phyloP scores from a whole-genome alignment of 2,329 filamentous ascomycete genomes.

The Aspergillus arachidicola region DNA sequence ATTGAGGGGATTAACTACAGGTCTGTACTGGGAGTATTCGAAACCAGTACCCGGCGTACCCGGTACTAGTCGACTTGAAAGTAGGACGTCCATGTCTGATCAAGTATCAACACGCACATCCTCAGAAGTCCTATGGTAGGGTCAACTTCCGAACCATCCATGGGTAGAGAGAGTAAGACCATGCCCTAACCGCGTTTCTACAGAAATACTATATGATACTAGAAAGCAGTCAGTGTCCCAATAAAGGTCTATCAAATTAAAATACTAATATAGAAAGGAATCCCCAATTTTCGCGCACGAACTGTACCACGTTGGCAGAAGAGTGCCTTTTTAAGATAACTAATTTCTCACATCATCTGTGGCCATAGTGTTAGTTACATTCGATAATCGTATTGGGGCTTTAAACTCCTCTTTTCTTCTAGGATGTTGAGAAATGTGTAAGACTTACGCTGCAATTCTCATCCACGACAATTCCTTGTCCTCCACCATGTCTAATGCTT shows the following conservation, averaged over 20 bases:
- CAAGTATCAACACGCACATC: too few relatives aligned
- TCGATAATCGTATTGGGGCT: not conserved
- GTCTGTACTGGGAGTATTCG: too few relatives aligned
- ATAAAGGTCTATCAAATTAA: not conserved
- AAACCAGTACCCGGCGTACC: too few relatives aligned
- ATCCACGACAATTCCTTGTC: constrained; percentile 41
- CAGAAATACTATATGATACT: not conserved
- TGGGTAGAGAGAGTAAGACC: too few relatives aligned
- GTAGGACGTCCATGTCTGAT: too few relatives aligned
- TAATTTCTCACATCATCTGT: constrained; percentile 8
- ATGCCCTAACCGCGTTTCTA: not conserved
- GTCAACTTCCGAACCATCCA: too few relatives aligned
- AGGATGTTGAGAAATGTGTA: not conserved
- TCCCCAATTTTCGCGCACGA: not conserved
- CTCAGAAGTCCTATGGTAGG: too few relatives aligned
- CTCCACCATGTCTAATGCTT: constrained; percentile 38
- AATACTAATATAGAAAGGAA: not conserved
- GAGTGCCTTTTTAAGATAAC: not conserved
- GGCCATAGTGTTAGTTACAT: not conserved
- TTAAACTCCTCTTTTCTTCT: not conserved
- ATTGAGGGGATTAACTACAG: too few relatives aligned
- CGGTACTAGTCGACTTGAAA: too few relatives aligned
- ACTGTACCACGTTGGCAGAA: not conserved
- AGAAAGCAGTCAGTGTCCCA: not conserved
- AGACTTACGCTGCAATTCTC: constrained; percentile 49